Evolutionary conservation across 768 basidiomycete genomes (phyloP), one percentile per base, ranked within the genome.

Genomic region (Trametes punicea): DNA sequence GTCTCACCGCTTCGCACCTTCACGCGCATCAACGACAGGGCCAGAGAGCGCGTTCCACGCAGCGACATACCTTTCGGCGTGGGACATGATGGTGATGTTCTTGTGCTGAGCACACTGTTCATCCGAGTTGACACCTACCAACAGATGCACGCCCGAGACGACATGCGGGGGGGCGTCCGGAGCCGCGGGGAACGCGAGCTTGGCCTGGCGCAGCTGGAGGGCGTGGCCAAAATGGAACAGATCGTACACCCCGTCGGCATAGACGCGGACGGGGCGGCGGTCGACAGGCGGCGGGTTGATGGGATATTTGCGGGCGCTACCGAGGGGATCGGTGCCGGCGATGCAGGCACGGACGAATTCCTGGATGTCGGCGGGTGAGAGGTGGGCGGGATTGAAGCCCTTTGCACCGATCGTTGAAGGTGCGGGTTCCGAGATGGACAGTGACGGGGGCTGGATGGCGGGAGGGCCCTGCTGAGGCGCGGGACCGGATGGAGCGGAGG

Each of bases 161-260:
- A 51, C 49, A 15, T 49, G 31, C 55, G 33, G n/a, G 25, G 50
- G 41, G 39, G 59, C 45, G 46, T 39, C 59, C 20, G 20, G 33
- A 4, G 49, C 42, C n/a, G 62, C 46, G 6, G 68, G 64, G 73
- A 99, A 98, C 0, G 91, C 86, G 15, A 97, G 77, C 68, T 99
- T 99, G 46, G 96, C 94, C 74, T 99, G 97, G 25, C 96, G 88
- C 27, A 98, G 80, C 72, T 98, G 96, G 16, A 98, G 77, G 1
- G 95, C 92, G 74, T 98, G 95, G 91, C 91, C 91, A 70, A 93
- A 98, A 71, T 98, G 96, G 73, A 98, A 96, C 49, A 99, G 80
- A 73, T 99, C 97, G 67, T 98, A 99, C 10, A 98, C 96, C 13
- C 96, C 96, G 72, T 98, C 97, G 0, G 97, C 95, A 62, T 96